phyloP scores from a whole-genome alignment of 2,329 filamentous ascomycete genomes.

The Venturia effusa region DNA sequence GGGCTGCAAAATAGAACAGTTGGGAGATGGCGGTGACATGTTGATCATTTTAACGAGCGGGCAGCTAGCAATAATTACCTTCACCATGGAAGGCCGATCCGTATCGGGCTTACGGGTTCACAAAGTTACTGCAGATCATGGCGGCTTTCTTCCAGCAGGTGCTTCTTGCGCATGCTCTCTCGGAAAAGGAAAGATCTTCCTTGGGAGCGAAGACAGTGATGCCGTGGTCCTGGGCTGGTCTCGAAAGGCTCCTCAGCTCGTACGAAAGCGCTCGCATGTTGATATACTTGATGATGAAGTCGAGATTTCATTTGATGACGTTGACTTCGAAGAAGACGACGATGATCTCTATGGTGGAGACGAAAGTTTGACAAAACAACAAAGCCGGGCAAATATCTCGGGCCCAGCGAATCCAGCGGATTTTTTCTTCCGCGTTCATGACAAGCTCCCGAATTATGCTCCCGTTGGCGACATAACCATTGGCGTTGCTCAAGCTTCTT shows the following conservation, averaged over 20 bases:
- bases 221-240: constrained; percentile 75
- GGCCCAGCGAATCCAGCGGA: constrained; percentile 46
- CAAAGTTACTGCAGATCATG: constrained; percentile 49
- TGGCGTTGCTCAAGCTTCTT: constrained; percentile 37
- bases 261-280: constrained; percentile 52
- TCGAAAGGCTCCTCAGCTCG: constrained; percentile 48
- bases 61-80: constrained; percentile 61
- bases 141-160: constrained; percentile 50
- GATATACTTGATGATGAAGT: constrained; percentile 45
- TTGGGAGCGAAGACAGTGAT: constrained; percentile 76
- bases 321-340: constrained; percentile 46
- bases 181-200: constrained; percentile 60
- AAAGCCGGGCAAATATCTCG: constrained; percentile 22
- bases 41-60: constrained; percentile 73
- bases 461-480: constrained; percentile 67
- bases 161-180: constrained; percentile 62
- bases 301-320: constrained; percentile 38
- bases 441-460: constrained; percentile 65
- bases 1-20: constrained; percentile 62
- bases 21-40: constrained; percentile 74
- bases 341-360: constrained; percentile 56
- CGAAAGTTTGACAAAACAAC: constrained; percentile 28
- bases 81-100: constrained; percentile 80
- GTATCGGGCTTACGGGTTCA: constrained; percentile 77
- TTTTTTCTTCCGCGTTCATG: constrained; percentile 65